These are phyloP conservation scores for Stramenopiles sp. DNA, from an alignment of 352 stramenopile species.

Conservation along the genomic window DNA sequence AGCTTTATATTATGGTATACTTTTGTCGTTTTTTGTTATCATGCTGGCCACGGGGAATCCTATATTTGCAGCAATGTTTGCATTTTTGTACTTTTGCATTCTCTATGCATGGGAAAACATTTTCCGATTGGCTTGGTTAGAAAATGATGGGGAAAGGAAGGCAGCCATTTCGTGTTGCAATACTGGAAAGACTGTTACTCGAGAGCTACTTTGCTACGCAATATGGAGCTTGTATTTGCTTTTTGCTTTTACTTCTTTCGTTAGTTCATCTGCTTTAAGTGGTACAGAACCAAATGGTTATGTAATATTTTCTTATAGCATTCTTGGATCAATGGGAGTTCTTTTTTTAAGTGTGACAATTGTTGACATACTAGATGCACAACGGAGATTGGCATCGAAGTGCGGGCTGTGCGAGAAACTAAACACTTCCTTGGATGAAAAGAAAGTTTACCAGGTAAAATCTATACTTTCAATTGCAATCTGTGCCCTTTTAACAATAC, in stretches of 20 bases:
- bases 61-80: neutral
- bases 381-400: neutral
- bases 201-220: neutral
- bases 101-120: neutral
- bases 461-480: neutral
- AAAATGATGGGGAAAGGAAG: neutral
- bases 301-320: neutral
- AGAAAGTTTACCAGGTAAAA: neutral
- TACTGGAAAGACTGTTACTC: neutral
- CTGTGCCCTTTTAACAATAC: neutral
- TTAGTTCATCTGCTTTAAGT: neutral
- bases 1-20: neutral
- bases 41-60: neutral
- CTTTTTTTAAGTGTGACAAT: neutral
- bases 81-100: neutral
- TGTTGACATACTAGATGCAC: neutral
- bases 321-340: neutral
- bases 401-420: neutral
- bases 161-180: neutral
- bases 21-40: neutral
- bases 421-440: neutral
- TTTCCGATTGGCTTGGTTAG: neutral
- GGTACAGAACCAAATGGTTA: neutral
- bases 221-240: neutral
- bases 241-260: neutral